phyloP scores from a whole-genome alignment of 208 protist species.

The Trypanosoma platydactyli region DNA sequence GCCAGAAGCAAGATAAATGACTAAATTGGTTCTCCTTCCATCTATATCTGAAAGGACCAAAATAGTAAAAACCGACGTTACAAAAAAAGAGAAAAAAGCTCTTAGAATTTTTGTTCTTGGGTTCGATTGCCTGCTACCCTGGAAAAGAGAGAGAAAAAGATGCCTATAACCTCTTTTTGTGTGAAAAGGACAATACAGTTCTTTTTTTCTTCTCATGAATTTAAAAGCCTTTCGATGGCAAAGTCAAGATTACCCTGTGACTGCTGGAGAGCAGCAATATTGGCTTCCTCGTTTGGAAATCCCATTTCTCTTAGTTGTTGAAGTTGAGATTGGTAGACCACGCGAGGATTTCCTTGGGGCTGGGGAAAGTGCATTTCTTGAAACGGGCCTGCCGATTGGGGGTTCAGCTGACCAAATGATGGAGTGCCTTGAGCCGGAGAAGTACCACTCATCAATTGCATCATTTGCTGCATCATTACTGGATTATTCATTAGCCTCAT shows the following conservation, averaged over 20 bases:
- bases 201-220: constrained; percentile 29
- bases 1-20: not conserved
- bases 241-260: constrained; percentile 86
- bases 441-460: constrained; percentile 23
- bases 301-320: constrained; percentile 90
- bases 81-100: not conserved
- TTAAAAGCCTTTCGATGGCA: constrained; percentile 87
- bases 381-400: constrained; percentile 1
- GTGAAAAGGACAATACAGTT: constrained; percentile 9
- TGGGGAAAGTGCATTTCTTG: constrained; percentile 20
- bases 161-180: not conserved
- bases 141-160: constrained; percentile 5
- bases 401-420: constrained; percentile 25
- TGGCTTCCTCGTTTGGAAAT: constrained; percentile 92
- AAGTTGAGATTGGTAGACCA: constrained; percentile 86
- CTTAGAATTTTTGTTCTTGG: not conserved
- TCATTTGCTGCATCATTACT: constrained; percentile 38
- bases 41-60: constrained; percentile 26
- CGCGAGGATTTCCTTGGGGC: constrained; percentile 69
- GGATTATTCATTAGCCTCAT: constrained; percentile 71
- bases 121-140: not conserved
- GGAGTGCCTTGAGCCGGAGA: constrained; percentile 9
- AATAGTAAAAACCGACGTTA: constrained; percentile 2
- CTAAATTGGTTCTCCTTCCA: not conserved
- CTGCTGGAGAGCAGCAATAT: constrained; percentile 88